These are phyloP conservation scores for Sphaerosporella brunnea DNA, from an alignment of 495 filamentous ascomycete species.

Conservation along the genomic window DNA sequence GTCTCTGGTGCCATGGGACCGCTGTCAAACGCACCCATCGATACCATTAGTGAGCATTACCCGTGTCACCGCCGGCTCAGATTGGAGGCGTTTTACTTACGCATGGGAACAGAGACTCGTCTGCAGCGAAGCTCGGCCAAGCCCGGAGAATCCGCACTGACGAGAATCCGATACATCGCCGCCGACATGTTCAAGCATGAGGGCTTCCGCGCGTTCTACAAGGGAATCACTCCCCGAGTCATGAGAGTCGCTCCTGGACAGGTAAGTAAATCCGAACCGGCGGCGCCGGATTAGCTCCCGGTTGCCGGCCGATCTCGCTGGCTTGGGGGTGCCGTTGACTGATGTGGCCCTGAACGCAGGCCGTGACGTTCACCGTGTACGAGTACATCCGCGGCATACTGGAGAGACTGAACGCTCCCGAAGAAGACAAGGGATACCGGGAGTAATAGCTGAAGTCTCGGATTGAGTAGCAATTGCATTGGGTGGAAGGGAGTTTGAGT, in stretches of 20 bases:
- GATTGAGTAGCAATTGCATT: too few species aligned
- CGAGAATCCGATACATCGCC: constrained; percentile 59
- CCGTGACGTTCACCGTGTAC: constrained; percentile 95
- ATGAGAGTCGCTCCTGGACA: constrained; percentile 97
- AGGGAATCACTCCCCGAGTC: constrained; percentile 92
- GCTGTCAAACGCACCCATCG: constrained; percentile 89
- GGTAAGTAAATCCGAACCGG: too few species aligned
- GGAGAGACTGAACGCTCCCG: constrained; percentile 14
- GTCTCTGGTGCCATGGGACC: constrained; percentile 90
- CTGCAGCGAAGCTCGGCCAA: constrained; percentile 77
- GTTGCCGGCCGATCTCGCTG: not conserved
- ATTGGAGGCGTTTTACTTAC: not conserved
- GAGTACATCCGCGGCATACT: constrained; percentile 39
- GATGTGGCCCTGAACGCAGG: constrained; percentile 8
- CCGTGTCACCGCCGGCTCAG: not conserved
- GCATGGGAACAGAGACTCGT: constrained; percentile 44
- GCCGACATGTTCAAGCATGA: constrained; percentile 95
- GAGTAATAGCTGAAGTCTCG: constrained; percentile 3
- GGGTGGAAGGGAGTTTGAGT: too few species aligned
- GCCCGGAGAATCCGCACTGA: constrained; percentile 59
- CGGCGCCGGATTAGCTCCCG: not conserved
- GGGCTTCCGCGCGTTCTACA: constrained; percentile 87
- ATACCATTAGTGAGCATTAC: constrained; percentile 55
- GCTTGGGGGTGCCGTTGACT: constrained; percentile 4
- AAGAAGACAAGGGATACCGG: constrained; percentile 14